Percentiles rank a stretch among this genome's conserved stretches.
Conservation (phyloP, 257 asterid genomes). For the Ocimum tenuiflorum region DNA sequence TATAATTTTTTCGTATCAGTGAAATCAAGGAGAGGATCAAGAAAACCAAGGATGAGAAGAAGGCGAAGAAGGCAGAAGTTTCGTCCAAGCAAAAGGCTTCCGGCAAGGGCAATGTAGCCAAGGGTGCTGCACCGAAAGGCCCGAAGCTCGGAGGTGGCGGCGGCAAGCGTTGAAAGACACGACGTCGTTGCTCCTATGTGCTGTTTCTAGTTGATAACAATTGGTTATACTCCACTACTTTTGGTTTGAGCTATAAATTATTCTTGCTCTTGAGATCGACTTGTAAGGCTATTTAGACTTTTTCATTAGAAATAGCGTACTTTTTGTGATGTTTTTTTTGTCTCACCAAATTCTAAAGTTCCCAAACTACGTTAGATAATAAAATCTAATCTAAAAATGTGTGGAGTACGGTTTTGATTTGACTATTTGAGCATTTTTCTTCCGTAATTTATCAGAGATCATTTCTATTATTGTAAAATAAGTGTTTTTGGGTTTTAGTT, state of each 20-base stretch:
- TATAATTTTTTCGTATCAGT: slow-evolving; percentile 20
- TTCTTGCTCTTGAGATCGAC: background rate
- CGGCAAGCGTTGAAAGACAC: slow-evolving; percentile 52
- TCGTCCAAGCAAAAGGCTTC: slow-evolving; percentile 54
- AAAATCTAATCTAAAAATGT: too few species aligned
- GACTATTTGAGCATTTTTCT: too few species aligned
- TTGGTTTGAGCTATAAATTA: background rate
- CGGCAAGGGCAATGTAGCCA: slow-evolving; percentile 39
- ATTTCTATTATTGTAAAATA: too few species aligned
- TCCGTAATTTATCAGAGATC: too few species aligned
- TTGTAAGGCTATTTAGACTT: slow-evolving; percentile 1
- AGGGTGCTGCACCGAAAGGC: slow-evolving; percentile 52
- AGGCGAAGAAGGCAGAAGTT: slow-evolving; percentile 72
- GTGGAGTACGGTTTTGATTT: too few species aligned
- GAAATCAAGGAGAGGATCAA: slow-evolving; percentile 87
- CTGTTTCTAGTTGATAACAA: background rate
- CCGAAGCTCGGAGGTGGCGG: slow-evolving; percentile 87
- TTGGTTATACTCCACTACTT: background rate
- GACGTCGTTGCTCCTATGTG: background rate
- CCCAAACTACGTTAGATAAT: too few species aligned
- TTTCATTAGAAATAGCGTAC: background rate
- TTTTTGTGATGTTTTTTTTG: background rate
- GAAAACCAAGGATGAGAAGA: slow-evolving; percentile 88
- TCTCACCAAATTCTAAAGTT: too few species aligned
- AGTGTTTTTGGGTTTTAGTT: too few species aligned